A percentile compares a stretch with the other conserved stretches of the same genome.
These are phyloP conservation scores for Paecilomyces formosus DNA, from an alignment of 2,329 filamentous ascomycete genomes.

Conservation along the genomic window DNA sequence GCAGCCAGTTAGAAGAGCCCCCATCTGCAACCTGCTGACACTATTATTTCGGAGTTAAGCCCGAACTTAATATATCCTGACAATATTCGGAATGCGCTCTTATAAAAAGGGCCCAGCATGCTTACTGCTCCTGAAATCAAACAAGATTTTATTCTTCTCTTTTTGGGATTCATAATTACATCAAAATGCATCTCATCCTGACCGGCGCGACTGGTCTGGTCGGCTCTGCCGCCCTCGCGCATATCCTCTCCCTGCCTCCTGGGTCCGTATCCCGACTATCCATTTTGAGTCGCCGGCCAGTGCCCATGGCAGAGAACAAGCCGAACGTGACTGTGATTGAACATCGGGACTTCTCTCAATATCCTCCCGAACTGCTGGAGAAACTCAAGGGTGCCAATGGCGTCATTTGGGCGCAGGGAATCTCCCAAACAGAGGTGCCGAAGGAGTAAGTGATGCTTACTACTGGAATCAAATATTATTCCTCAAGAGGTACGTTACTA, in stretches of 20 bases:
- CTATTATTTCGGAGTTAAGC: not conserved
- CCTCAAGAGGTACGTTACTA: not conserved
- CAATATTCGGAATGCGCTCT: not conserved
- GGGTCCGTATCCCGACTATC: slow-evolving; percentile 25
- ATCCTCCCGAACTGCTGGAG: slow-evolving; percentile 50
- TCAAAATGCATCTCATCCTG: slow-evolving; percentile 44
- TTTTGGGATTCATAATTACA: not conserved
- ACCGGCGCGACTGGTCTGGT: slow-evolving; percentile 63
- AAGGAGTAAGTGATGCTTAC: slow-evolving; percentile 35
- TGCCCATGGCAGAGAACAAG: slow-evolving; percentile 51
- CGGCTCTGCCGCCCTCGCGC: slow-evolving; percentile 54
- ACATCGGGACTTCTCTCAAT: slow-evolving; percentile 59
- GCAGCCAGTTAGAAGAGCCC: not conserved
- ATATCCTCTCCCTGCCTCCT: slow-evolving; percentile 47
- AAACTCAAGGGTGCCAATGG: slow-evolving; percentile 58
- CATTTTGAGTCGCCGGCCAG: slow-evolving; percentile 58
- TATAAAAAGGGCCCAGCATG: not conserved
- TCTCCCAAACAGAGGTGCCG: slow-evolving; percentile 52
- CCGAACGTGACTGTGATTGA: slow-evolving; percentile 55
- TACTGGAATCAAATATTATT: too few species aligned
- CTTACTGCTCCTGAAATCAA: not conserved
- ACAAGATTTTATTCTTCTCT: not conserved
- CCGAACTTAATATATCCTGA: not conserved
- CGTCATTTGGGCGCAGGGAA: slow-evolving; percentile 68
- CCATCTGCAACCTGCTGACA: not conserved